Evolutionary conservation across 352 stramenopile species (phyloP), one percentile per base, ranked within the genome.

Genomic region (Pythium sp.): DNA sequence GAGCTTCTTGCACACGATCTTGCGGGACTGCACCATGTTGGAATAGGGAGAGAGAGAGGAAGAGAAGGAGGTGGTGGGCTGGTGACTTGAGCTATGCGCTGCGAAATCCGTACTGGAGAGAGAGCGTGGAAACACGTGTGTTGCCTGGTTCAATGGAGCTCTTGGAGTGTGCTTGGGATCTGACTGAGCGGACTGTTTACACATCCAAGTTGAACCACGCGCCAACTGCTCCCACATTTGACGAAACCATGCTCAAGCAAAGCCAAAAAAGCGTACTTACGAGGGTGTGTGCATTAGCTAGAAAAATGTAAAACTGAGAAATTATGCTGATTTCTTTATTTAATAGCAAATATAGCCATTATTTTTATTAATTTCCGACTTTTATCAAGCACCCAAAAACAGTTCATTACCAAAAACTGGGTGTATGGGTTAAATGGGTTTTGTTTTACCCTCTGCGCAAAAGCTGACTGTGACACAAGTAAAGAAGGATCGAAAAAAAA

Each of bases 1-100:
- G 62, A 93, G 75, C 67, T 91, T 90, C 67, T 86, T 77, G 65
- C 84, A 92, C 54, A 92, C 79, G 64, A 92, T 92, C 76, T 92
- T 92, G 65, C 82, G 84, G 34, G 77, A 87, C 76, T 85, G 72
- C 34, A 78, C 62, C 75, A 86, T 86, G 30, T 18, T 74, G 41
- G 41, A 24, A 51, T 51, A 41, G 2, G 38, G 32, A 41, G 18
- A 30, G 12, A 41, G n/a, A 8, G 30, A 12, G 2, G 20, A 20
- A 24, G n/a, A 20, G 5, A 41, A 32, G 30, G 30, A 32, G 30
- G 30, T 32, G 30, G 30, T 32, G 3, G 30, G 30, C 18, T 47
- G 46, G 47, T 46, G 65, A 20, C 54, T 68, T 60, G 41, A 32
- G 26, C 36, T 7, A 20, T 9, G 5, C 58, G 15, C 26, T 30